phyloP scores from a whole-genome alignment of 2,329 filamentous ascomycete genomes.

The Purpureocillium lavendulum region DNA sequence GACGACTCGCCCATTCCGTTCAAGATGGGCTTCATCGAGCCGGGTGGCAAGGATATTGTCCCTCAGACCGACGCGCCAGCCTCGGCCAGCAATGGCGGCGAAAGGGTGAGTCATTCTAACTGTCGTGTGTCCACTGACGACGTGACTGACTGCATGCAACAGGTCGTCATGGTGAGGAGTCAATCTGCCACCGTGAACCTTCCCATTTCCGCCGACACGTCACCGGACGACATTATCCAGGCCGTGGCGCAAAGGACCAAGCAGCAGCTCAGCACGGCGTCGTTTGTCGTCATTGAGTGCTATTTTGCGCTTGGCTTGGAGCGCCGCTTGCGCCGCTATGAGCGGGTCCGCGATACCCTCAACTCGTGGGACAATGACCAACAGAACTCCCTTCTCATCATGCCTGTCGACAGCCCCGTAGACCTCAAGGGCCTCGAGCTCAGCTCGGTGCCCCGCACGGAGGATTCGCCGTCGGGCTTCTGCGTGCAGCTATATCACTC shows the following conservation, averaged over 20 bases:
- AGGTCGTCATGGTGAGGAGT: conserved; percentile 67
- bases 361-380: conserved; percentile 85
- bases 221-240: conserved; percentile 62
- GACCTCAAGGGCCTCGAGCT: conserved; percentile 55
- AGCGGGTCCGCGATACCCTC: conserved; percentile 77
- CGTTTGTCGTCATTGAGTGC: conserved; percentile 67
- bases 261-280: conserved; percentile 53
- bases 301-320: conserved; percentile 72
- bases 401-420: conserved; percentile 48
- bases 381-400: conserved; percentile 65
- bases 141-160: neutral
- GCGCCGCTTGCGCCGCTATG: conserved; percentile 75
- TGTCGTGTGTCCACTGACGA: too few species aligned
- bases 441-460: conserved; percentile 48
- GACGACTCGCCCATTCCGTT: conserved; percentile 20
- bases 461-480: conserved; percentile 56
- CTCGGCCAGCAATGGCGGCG: conserved; percentile 72
- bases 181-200: conserved; percentile 60
- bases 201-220: conserved; percentile 68
- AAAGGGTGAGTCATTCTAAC: conserved; percentile 48
- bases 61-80: conserved; percentile 64
- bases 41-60: conserved; percentile 36
- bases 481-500: conserved; percentile 72
- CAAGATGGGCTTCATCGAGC: conserved; percentile 31
- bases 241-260: conserved; percentile 56